Percentiles rank a stretch among this genome's conserved stretches.
Evolutionary conservation across 2,329 filamentous ascomycete genomes (phyloP).

Genomic region (Cercospora sp.): DNA sequence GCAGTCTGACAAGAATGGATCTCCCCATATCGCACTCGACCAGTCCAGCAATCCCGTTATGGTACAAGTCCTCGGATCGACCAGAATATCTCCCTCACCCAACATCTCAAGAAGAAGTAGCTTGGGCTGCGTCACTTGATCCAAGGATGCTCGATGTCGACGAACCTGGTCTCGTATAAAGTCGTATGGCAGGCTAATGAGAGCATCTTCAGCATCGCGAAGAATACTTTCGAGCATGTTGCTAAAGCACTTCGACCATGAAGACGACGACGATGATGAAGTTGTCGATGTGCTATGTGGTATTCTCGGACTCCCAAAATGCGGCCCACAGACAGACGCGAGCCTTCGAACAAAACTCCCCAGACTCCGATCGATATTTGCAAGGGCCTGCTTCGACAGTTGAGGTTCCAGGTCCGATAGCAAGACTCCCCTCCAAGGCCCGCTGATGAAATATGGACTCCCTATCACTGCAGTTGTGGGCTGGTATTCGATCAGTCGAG

Average conservation of each 20-base stretch:
- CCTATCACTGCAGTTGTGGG: constrained; percentile 24
- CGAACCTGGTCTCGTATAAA: constrained; percentile 54
- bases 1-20: constrained; percentile 55
- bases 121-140: constrained; percentile 52
- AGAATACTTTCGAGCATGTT: constrained; percentile 54
- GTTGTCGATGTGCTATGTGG: neutral
- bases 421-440: constrained; percentile 33
- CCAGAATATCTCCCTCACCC: constrained; percentile 51
- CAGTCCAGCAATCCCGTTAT: constrained; percentile 56
- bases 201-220: constrained; percentile 59
- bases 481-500: constrained; percentile 43
- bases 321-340: constrained; percentile 47
- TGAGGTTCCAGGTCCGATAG: constrained; percentile 31
- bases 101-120: constrained; percentile 55
- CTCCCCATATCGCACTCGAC: constrained; percentile 57
- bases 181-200: constrained; percentile 58
- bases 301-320: constrained; percentile 48
- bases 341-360: constrained; percentile 46
- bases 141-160: constrained; percentile 48
- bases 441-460: constrained; percentile 32
- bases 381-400: constrained; percentile 41
- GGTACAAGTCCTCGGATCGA: constrained; percentile 47
- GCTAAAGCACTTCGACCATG: constrained; percentile 57
- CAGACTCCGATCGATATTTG: constrained; percentile 43
- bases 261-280: constrained; percentile 41